Evolutionary conservation across 352 stramenopile genomes (phyloP).

Genomic region (Phytophthora fragariae): DNA sequence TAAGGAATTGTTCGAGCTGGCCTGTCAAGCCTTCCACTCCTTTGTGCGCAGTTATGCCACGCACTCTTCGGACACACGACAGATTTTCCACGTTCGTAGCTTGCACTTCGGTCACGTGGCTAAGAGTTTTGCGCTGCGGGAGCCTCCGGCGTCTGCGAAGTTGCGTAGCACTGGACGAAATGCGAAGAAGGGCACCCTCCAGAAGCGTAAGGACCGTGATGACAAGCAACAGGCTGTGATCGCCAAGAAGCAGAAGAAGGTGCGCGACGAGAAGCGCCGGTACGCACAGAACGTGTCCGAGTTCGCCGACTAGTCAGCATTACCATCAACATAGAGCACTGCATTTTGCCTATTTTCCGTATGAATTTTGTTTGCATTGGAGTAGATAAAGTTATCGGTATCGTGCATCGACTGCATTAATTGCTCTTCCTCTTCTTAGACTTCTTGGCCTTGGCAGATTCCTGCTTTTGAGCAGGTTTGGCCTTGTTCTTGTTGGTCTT

Average conservation of each 20-base stretch:
- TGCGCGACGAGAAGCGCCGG: conserved; percentile 66
- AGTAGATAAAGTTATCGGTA: conserved; percentile 28
- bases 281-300: conserved; percentile 82
- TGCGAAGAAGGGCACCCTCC: conserved; percentile 80
- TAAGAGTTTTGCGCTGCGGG: conserved; percentile 92
- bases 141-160: conserved; percentile 83
- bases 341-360: conserved; percentile 21
- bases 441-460: conserved; percentile 41
- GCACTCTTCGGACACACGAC: conserved; percentile 89
- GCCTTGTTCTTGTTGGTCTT: conserved; percentile 41
- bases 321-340: conserved; percentile 25
- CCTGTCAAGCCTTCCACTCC: conserved; percentile 92
- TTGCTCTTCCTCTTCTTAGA: conserved; percentile 59
- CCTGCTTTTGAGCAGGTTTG: conserved; percentile 31
- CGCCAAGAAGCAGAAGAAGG: conserved; percentile 67
- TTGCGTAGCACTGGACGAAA: conserved; percentile 78
- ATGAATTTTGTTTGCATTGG: conserved; percentile 28
- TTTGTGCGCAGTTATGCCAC: conserved; percentile 95
- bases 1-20: conserved; percentile 85
- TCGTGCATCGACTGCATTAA: conserved; percentile 23
- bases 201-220: conserved; percentile 84
- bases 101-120: conserved; percentile 95
- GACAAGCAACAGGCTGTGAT: conserved; percentile 69
- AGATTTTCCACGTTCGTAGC: conserved; percentile 93
- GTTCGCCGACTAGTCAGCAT: conserved; percentile 62